Evolutionary conservation across 1,139 yeast genomes (phyloP).

Genomic region (Taiozyma sp.): DNA sequence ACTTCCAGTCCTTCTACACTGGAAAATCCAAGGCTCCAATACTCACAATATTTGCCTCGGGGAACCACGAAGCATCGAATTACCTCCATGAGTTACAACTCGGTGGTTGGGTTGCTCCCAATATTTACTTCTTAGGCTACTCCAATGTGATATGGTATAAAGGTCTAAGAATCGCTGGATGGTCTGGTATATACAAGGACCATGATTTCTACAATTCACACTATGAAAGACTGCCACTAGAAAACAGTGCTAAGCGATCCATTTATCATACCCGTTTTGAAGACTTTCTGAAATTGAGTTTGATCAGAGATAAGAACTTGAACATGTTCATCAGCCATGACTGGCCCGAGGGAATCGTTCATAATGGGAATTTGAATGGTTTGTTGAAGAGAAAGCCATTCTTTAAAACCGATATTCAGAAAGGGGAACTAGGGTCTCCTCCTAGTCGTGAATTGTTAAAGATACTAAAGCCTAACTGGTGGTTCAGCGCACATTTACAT

Average conservation of each 20-base stretch:
- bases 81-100: conserved; percentile 66
- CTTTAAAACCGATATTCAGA: conserved; percentile 57
- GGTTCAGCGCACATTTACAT: conserved; percentile 93
- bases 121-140: conserved; percentile 84
- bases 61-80: conserved; percentile 89
- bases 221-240: conserved; percentile 45
- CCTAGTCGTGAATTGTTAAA: conserved; percentile 53
- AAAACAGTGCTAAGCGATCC: conserved; percentile 40
- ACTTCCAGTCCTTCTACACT: conserved; percentile 66
- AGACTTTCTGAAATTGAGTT: conserved; percentile 52
- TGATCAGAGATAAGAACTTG: conserved; percentile 31
- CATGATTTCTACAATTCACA: conserved; percentile 37
- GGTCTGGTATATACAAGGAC: conserved; percentile 77
- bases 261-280: conserved; percentile 71
- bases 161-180: conserved; percentile 73
- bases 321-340: conserved; percentile 77
- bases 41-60: conserved; percentile 82
- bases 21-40: conserved; percentile 65
- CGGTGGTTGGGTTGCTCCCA: conserved; percentile 96
- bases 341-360: conserved; percentile 85
- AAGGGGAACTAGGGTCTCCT: conserved; percentile 69
- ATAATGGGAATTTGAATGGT: conserved; percentile 48
- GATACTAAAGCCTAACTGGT: conserved; percentile 54
- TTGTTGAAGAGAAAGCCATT: conserved; percentile 59
- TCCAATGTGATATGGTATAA: conserved; percentile 67